Evolutionary conservation across 371 early-diverging fungal genomes (phyloP), one percentile per base, ranked within the genome.

Genomic region (Lichtheimia ramosa): DNA sequence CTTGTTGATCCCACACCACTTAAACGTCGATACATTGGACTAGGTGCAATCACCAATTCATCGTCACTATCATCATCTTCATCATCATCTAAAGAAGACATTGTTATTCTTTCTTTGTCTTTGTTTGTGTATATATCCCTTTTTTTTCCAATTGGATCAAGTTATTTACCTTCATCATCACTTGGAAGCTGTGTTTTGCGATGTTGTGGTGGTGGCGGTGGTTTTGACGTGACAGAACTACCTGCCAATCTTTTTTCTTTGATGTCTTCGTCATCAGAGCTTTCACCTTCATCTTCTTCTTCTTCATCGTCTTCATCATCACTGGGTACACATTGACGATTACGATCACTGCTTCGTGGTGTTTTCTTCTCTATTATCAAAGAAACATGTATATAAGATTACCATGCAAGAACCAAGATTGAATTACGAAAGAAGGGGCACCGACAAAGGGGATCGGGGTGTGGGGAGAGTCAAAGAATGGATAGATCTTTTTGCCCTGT

Each of bases 291-390:
- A 8, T 68, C 68, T 6, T 77, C 70, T 0, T 73, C 71, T 0
- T 77, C 71, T 6, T 69, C 70, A 1, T 67, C 68, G 13, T 69
- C 70, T 58, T 77, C 77, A 52, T 74, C 74, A 54, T 77, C 77
- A 27, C 77, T 77, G 5, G 77, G 74, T n/a, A 77, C 60, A 48
- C 68, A 69, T 50, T 68, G 72, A 15, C 66, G 54, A 46, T 74
- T 77, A 39, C 74, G 69, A 43, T 59, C 64, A 27, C 60, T 64
- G 48, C 54, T 68, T 27, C 56, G 58, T 25, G 54, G 61, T 10
- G 56, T 58, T 51, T 53, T 56, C 28, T 58, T 66, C 40, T 58
- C 55, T 63, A 34, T 34, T 6, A 34, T 8, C 34, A 54, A n/a
- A 60, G 24, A 13, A 41, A 41, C 14, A 7, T 54, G 46, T 46